Evolutionary conservation across 2,329 filamentous ascomycete species (phyloP).

Genomic region (Beauveria sp.): DNA sequence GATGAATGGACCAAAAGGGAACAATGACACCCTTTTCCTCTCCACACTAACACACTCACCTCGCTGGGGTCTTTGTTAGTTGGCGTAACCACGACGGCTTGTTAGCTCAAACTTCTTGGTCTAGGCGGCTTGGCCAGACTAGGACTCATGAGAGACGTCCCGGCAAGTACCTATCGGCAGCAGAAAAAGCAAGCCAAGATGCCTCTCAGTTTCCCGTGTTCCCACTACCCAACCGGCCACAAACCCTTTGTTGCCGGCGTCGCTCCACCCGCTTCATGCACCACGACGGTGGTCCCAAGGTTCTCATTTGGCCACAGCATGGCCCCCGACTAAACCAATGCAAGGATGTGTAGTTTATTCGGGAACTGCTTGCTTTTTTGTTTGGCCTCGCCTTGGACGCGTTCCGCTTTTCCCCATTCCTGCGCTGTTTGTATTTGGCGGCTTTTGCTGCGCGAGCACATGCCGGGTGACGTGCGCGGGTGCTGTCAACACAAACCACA

Average conservation of each 20-base stretch:
- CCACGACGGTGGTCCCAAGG: conserved; percentile 5
- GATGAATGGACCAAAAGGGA: conserved; percentile 1
- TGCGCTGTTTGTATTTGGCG: background rate
- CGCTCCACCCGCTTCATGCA: conserved; percentile 2
- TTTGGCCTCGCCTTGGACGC: background rate
- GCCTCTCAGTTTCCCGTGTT: background rate
- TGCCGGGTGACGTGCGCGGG: background rate
- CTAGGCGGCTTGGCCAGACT: background rate
- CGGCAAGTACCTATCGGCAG: background rate
- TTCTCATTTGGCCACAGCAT: conserved; percentile 1
- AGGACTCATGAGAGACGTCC: background rate
- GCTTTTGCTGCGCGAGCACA: background rate
- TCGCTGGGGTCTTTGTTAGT: too few species aligned
- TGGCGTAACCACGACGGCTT: background rate
- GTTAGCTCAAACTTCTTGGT: background rate
- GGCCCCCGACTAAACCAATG: background rate
- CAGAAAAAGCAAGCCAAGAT: background rate
- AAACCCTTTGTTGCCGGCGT: background rate
- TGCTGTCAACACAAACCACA: background rate
- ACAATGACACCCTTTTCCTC: background rate
- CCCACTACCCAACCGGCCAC: background rate
- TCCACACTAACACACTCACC: background rate
- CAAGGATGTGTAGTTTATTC: background rate
- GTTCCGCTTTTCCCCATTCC: background rate
- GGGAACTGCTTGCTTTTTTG: background rate